These are phyloP conservation scores for Rhodotorula sphaerocarpa DNA, from an alignment of 768 basidiomycete genomes.

Conservation along the genomic window DNA sequence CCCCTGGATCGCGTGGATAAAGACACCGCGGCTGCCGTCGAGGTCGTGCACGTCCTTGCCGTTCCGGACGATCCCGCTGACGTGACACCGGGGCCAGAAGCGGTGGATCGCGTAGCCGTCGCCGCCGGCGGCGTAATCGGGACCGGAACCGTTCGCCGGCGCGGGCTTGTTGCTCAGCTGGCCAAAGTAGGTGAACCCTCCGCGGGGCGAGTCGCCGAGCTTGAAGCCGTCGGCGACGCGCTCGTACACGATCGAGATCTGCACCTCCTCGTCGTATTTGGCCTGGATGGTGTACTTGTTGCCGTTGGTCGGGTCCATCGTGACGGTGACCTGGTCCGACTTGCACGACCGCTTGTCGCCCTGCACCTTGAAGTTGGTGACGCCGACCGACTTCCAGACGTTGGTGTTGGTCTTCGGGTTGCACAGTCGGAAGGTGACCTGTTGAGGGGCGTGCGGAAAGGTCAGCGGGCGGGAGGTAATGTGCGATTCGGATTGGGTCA, in stretches of 20 bases:
- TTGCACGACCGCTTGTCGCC: slow-evolving; percentile 80
- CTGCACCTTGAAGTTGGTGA: slow-evolving; percentile 61
- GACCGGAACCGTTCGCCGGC: neutral
- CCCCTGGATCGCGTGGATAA: slow-evolving; percentile 93
- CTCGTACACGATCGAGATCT: slow-evolving; percentile 64
- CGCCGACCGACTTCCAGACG: slow-evolving; percentile 77
- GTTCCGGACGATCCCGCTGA: slow-evolving; percentile 35
- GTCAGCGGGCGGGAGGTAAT: neutral
- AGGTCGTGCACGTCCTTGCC: slow-evolving; percentile 38
- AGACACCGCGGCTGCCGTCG: slow-evolving; percentile 57
- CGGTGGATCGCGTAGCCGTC: slow-evolving; percentile 45
- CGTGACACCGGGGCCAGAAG: slow-evolving; percentile 39
- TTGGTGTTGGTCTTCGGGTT: slow-evolving; percentile 63
- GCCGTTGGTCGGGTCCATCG: slow-evolving; percentile 56
- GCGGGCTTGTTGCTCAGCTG: slow-evolving; percentile 9
- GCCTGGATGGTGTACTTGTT: slow-evolving; percentile 73
- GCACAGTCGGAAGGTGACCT: slow-evolving; percentile 76
- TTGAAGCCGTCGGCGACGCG: slow-evolving; percentile 79
- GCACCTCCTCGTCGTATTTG: slow-evolving; percentile 68
- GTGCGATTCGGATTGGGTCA: too few relatives aligned
- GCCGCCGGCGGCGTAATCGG: slow-evolving; percentile 33
- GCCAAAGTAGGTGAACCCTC: slow-evolving; percentile 84
- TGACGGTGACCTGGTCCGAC: slow-evolving; percentile 73
- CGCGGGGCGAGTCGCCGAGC: slow-evolving; percentile 74
- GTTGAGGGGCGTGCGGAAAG: neutral